phyloP scores from a whole-genome alignment of 225 moss, liverwort and hornwort species.

The Sphagnum tenellum region DNA sequence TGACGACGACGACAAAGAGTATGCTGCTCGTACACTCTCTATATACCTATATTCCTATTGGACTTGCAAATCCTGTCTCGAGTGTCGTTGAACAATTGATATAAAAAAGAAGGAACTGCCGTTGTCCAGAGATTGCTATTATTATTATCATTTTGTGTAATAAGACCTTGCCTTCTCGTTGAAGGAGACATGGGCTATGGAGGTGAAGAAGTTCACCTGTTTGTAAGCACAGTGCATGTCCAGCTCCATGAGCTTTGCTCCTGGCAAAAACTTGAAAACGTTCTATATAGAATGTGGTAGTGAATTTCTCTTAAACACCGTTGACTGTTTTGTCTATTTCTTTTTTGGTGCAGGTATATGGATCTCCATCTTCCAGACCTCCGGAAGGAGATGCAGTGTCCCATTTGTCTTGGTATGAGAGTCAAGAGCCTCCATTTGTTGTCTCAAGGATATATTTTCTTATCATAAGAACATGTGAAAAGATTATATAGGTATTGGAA shows the following conservation, averaged over 20 bases:
- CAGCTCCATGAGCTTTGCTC: no score
- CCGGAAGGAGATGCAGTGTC: slow-evolving; percentile 98
- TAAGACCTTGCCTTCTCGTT: no score
- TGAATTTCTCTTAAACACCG: no score
- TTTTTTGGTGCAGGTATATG: slow-evolving; percentile 56
- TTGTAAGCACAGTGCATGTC: not conserved
- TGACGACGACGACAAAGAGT: slow-evolving; percentile 14
- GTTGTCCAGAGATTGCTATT: no score
- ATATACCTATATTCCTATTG: not conserved
- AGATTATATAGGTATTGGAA: no score
- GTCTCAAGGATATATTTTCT: not conserved
- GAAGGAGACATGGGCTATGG: no score
- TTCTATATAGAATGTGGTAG: no score
- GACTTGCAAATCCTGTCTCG: no score
- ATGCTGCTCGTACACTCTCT: slow-evolving; percentile 12
- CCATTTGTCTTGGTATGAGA: slow-evolving; percentile 87
- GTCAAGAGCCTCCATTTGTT: not conserved
- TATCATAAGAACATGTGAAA: not conserved
- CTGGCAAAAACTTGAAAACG: no score
- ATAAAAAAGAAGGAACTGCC: no score
- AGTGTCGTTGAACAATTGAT: no score
- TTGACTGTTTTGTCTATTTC: not conserved
- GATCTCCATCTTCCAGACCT: slow-evolving; percentile 77
- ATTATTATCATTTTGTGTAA: no score
- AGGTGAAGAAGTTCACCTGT: slow-evolving; percentile 5